Base-by-base conservation (phyloP, 257 asterid species). In the Echium plantagineum region DNA sequence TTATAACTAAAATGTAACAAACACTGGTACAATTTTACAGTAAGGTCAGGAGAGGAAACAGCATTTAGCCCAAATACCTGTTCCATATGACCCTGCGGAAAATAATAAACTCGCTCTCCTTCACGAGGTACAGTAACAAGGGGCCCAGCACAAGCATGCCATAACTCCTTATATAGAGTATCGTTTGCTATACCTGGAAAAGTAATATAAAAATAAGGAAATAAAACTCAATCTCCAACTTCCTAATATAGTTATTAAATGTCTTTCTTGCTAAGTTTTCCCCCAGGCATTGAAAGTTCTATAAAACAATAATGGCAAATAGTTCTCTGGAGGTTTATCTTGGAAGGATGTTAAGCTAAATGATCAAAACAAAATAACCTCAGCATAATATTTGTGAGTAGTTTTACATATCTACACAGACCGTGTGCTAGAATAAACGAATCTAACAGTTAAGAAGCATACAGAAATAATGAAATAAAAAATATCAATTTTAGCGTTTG, bases 91-190 rank as follows among this genome's bases (percentile, higher is more conserved):
- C 95, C 95, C 62, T 86, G 93, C 3, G 95, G 95, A 67, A 75
- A 86, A 76, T 86, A 86, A 69, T 83, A 86, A 62, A 81, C 93
- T 54, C 83, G 78, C 70, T 81, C 95, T 10, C 84, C 83, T 72
- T 83, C 80, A 68, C 84, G 80, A 48, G 95, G 95, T 72, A 86
- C 79, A 22, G 73, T 71, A 38, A 86, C 89, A 68, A 86, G 93
- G 60, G 95, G 89, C 28, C 95, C 95, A 32, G 95, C 95, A 74
- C 95, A 86, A 61, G 95, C 95, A 75, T 83, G 84, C 95, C 95
- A 86, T 21, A 86, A 85, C 73, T 83, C 85, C 79, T 74, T 78
- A 69, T 76, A 83, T 69, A 86, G 71, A 61, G 85, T 87, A 62
- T 78, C 85, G 77, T 66, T 76, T 20, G 77, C 54, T 57, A 66